phyloP scores from a whole-genome alignment of 768 basidiomycete genomes.

The Collybia sordida region DNA sequence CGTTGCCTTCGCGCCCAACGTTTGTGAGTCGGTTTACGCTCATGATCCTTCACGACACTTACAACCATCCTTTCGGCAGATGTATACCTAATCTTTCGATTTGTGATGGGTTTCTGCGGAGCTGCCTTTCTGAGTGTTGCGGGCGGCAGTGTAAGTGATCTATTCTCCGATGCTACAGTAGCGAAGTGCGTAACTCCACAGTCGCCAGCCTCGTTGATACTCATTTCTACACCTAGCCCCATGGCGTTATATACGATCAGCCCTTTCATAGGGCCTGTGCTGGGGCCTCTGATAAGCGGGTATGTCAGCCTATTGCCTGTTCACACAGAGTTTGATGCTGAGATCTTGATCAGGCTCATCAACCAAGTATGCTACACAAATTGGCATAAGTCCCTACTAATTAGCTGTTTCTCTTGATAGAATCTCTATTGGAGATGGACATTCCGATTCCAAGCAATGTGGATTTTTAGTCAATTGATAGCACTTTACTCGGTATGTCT shows the following conservation, averaged over 20 bases:
- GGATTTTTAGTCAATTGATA: slow-evolving; percentile 57
- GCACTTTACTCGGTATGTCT: slow-evolving; percentile 50
- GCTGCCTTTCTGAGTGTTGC: slow-evolving; percentile 58
- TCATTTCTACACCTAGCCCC: slow-evolving; percentile 25
- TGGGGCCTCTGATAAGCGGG: slow-evolving; percentile 62
- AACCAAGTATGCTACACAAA: slow-evolving; percentile 48
- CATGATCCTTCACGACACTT: not conserved
- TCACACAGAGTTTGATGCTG: not conserved
- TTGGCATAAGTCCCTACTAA: not conserved
- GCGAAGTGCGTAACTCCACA: slow-evolving; percentile 45
- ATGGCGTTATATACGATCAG: slow-evolving; percentile 58
- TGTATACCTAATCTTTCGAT: slow-evolving; percentile 59
- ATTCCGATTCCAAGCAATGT: slow-evolving; percentile 67
- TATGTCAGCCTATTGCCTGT: slow-evolving; percentile 24
- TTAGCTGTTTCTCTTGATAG: slow-evolving; percentile 27
- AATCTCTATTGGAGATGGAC: slow-evolving; percentile 75
- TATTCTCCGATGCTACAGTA: slow-evolving; percentile 56
- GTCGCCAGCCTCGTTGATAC: not conserved
- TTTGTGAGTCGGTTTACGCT: slow-evolving; percentile 37
- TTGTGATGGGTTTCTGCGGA: slow-evolving; percentile 55
- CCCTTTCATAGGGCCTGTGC: slow-evolving; percentile 50
- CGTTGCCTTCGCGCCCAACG: slow-evolving; percentile 70
- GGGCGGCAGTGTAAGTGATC: slow-evolving; percentile 54
- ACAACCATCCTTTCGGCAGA: slow-evolving; percentile 27
- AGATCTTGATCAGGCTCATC: slow-evolving; percentile 48